Evolutionary conservation across 1,284 basidiomycete genomes (phyloP).

Genomic region (Meira miltonrushii): DNA sequence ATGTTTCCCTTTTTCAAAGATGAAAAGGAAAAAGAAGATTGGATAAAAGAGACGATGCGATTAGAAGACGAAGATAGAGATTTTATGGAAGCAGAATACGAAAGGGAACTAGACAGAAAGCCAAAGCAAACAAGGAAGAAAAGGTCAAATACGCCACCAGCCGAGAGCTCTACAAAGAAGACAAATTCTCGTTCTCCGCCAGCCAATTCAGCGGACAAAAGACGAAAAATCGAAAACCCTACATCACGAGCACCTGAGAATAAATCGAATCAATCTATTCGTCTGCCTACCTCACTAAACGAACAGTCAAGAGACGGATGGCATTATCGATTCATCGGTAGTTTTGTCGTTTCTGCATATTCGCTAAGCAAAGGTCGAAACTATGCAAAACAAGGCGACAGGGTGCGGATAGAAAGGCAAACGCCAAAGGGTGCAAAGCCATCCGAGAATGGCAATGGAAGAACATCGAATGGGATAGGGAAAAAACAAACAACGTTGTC

Average conservation of each 20-base stretch:
- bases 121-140: too few species aligned
- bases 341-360: constrained; percentile 46
- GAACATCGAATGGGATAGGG: constrained; percentile 11
- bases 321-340: constrained; percentile 23
- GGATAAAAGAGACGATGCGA: background rate
- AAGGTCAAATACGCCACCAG: too few species aligned
- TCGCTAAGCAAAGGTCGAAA: constrained; percentile 43
- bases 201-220: too few species aligned
- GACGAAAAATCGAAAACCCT: too few species aligned
- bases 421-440: constrained; percentile 22
- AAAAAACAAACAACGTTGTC: constrained; percentile 38
- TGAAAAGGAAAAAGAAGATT: constrained; percentile 4
- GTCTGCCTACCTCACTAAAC: too few species aligned
- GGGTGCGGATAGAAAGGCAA: constrained; percentile 36
- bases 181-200: too few species aligned
- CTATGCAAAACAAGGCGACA: constrained; percentile 40
- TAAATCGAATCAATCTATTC: too few species aligned
- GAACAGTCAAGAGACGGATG: background rate
- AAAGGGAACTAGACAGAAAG: too few species aligned
- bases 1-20: too few species aligned
- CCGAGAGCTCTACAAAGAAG: too few species aligned
- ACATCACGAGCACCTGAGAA: too few species aligned
- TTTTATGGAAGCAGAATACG: background rate
- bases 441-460: constrained; percentile 10
- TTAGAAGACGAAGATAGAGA: background rate